Evolutionary conservation across 768 basidiomycete genomes (phyloP).

Genomic region (Boletus sp.): DNA sequence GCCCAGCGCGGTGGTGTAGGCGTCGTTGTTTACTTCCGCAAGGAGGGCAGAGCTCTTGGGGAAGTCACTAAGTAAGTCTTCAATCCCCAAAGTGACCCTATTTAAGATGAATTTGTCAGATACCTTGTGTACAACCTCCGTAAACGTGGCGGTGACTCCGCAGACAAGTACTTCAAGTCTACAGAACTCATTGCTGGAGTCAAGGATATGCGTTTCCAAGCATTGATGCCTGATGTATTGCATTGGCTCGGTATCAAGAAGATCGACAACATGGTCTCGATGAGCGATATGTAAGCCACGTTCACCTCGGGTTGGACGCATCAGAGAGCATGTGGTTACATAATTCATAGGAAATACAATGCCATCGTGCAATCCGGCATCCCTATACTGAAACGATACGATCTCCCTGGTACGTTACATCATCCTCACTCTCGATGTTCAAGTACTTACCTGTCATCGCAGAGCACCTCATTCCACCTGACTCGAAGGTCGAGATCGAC

Average conservation of each 20-base stretch:
- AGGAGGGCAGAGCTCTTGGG: slow-evolving; percentile 90
- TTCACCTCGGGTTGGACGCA: background rate
- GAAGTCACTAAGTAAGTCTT: slow-evolving; percentile 81
- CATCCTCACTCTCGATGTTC: no score
- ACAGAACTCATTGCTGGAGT: slow-evolving; percentile 95
- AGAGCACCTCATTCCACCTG: slow-evolving; percentile 88
- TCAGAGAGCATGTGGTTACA: background rate
- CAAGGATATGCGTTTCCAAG: slow-evolving; percentile 94
- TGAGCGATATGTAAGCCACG: slow-evolving; percentile 70
- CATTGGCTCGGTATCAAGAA: slow-evolving; percentile 93
- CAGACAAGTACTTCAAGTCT: slow-evolving; percentile 90
- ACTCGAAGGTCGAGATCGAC: slow-evolving; percentile 91
- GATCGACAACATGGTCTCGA: slow-evolving; percentile 86
- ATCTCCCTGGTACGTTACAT: slow-evolving; percentile 65
- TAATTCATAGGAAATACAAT: slow-evolving; percentile 75
- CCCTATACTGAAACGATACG: slow-evolving; percentile 76
- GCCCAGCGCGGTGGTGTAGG: slow-evolving; percentile 88
- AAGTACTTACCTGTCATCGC: background rate
- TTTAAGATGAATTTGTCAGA: slow-evolving; percentile 34
- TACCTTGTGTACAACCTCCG: slow-evolving; percentile 96
- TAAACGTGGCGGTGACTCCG: slow-evolving; percentile 91
- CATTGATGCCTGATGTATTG: slow-evolving; percentile 93
- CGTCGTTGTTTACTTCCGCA: slow-evolving; percentile 90
- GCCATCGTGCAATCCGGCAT: slow-evolving; percentile 91
- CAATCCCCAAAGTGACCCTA: background rate